phyloP scores from a whole-genome alignment of 2,329 filamentous ascomycete genomes.

The Ceratocystis ficicola region DNA sequence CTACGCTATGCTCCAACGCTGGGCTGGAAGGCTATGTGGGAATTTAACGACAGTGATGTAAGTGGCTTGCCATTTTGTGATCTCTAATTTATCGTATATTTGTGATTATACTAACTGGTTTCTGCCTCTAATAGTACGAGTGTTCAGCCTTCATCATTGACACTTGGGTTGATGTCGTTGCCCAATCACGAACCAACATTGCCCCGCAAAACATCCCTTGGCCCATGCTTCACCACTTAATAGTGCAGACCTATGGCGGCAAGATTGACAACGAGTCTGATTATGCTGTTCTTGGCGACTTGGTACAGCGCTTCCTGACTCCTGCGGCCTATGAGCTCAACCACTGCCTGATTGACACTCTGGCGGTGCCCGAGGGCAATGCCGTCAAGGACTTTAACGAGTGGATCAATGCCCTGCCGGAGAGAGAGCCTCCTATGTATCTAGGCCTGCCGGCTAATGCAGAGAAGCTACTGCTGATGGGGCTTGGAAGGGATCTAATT shows the following conservation, averaged over 20 bases:
- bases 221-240: constrained; percentile 83
- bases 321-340: constrained; percentile 84
- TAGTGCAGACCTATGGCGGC: constrained; percentile 91
- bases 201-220: constrained; percentile 89
- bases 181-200: constrained; percentile 79
- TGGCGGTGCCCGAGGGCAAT: constrained; percentile 69
- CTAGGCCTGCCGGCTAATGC: constrained; percentile 88
- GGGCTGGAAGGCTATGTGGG: constrained; percentile 99
- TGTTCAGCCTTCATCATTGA: constrained; percentile 94
- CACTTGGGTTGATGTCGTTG: constrained; percentile 75
- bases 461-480: constrained; percentile 86
- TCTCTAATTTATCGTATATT: not conserved
- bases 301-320: constrained; percentile 70
- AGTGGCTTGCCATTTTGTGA: constrained; percentile 34
- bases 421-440: constrained; percentile 92
- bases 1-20: constrained; percentile 85
- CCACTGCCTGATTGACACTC: constrained; percentile 69
- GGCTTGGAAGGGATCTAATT: constrained; percentile 74
- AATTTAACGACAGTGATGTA: constrained; percentile 98
- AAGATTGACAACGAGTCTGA: constrained; percentile 91
- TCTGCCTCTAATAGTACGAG: constrained; percentile 53
- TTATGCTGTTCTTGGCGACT: constrained; percentile 56
- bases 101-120: not conserved
- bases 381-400: constrained; percentile 72
- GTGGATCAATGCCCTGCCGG: constrained; percentile 86